Evolutionary conservation across 768 basidiomycete species (phyloP).

Genomic region (Tricholoma flavovirens): DNA sequence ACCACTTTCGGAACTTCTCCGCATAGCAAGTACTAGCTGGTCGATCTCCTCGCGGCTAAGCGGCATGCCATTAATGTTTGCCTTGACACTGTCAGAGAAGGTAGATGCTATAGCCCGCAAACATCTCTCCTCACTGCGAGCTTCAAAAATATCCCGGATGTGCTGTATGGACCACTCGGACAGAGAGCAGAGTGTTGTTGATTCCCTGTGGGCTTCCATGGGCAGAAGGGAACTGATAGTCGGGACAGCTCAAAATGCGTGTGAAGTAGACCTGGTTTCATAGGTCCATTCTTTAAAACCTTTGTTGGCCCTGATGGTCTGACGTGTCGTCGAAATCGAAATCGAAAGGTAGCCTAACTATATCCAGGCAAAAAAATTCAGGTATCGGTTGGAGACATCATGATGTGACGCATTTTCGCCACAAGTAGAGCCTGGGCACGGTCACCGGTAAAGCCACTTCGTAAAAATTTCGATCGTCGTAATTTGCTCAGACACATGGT

Average conservation of each 20-base stretch:
- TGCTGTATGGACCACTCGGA: conserved; percentile 46
- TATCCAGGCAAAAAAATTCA: conserved; percentile 12
- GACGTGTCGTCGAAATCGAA: conserved; percentile 8
- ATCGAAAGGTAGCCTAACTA: conserved; percentile 15
- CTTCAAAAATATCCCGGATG: conserved; percentile 47
- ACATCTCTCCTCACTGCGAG: conserved; percentile 36
- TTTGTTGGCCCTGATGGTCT: conserved; percentile 1
- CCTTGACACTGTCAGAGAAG: conserved; percentile 36
- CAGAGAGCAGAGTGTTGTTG: conserved; percentile 31
- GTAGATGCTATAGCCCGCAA: conserved; percentile 39
- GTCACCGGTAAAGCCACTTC: conserved; percentile 5
- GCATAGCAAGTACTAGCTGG: conserved; percentile 37
- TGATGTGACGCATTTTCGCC: conserved; percentile 8
- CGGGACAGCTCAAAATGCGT: neutral
- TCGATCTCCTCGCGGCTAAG: conserved; percentile 35
- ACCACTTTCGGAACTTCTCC: conserved; percentile 30
- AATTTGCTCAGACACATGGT: neutral
- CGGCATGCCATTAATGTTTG: conserved; percentile 38
- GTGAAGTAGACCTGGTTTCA: neutral
- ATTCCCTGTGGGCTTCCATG: conserved; percentile 11
- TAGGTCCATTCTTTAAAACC: neutral
- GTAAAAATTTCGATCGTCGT: conserved; percentile 12
- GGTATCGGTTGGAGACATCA: conserved; percentile 7
- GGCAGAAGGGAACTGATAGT: neutral
- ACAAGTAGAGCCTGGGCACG: conserved; percentile 6